Evolutionary conservation across 2,329 filamentous ascomycete genomes (phyloP), one percentile per base, ranked within the genome.

Genomic region (Neoscytalidium dimidiatum): DNA sequence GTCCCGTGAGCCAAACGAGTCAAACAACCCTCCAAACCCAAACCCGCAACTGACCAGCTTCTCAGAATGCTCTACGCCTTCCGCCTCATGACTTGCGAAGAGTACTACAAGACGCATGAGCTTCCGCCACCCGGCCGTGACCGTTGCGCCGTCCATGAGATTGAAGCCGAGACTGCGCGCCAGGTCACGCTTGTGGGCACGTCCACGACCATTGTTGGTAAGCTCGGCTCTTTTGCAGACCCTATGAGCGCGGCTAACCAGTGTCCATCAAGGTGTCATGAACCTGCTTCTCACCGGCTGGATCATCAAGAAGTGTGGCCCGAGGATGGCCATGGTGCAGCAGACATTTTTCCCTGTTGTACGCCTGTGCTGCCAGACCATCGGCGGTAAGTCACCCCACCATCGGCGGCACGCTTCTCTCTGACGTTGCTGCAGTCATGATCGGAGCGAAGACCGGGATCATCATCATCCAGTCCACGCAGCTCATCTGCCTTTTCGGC

Each of bases 51-150:
- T 60, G 17, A 60, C 56, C 9, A 17, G 11, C 68, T 35, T 23
- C 21, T 31, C 28, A 68, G 67, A 46, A 73, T 84, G 5, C 74
- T 90, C 51, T 90, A 89, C 74, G 87, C 89, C 26, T 91, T 92
- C 69, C 87, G 88, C 65, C 73, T 90, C 1, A 91, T 92, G 88
- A 87, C 86, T 57, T 92, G 90, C 75, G 87, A 92, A 63, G 83
- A 85, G 60, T 92, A 87, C 73, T 92, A 91, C 75, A 78, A 82
- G 38, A 79, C 79, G 2, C 85, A 90, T 70, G 81, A 84, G 13
- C 81, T 83, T 0, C 85, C 79, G 57, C 69, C 77, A 9, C 82
- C 81, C 1, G 70, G 74, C 3, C 80, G 80, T 3, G 84, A 88
- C 66, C 81, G 85, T 17, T 92, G 90, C 71, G 82, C 81, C 52